phyloP scores from a whole-genome alignment of 495 filamentous ascomycete species.

The Cairneyella variabilis region DNA sequence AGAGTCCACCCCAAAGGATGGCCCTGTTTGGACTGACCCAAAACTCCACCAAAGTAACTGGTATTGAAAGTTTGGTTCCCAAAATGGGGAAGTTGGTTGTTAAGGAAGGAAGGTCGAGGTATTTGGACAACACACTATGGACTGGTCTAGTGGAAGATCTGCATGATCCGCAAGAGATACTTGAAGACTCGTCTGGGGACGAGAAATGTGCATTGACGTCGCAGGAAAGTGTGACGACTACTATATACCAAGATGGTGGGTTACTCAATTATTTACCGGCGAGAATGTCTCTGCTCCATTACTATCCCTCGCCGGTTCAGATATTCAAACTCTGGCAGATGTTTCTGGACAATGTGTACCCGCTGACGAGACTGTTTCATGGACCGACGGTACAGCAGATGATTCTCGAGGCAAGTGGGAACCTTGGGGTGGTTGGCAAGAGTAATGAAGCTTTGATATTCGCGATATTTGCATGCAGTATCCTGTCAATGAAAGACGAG shows the following conservation, averaged over 20 bases:
- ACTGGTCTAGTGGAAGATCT: background rate
- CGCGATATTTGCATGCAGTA: constrained; percentile 67
- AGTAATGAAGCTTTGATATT: constrained; percentile 70
- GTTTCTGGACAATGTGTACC: constrained; percentile 57
- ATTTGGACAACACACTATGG: background rate
- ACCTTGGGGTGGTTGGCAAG: constrained; percentile 48
- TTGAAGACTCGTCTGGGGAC: too few species aligned
- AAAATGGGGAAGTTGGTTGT: background rate
- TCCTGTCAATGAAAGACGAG: constrained; percentile 57
- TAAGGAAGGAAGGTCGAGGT: background rate
- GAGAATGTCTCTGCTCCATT: background rate
- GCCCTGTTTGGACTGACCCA: too few species aligned
- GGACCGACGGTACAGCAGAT: constrained; percentile 40
- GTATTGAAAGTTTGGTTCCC: too few species aligned
- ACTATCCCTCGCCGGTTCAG: constrained; percentile 9
- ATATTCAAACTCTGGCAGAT: constrained; percentile 24
- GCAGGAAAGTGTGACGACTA: background rate
- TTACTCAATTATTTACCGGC: background rate
- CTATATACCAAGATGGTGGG: background rate
- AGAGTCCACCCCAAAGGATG: too few species aligned
- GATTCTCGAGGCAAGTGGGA: constrained; percentile 34
- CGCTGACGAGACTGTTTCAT: constrained; percentile 62
- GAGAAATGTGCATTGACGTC: too few species aligned
- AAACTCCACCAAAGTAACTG: too few species aligned
- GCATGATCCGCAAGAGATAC: background rate